These are phyloP conservation scores for Sugiyamaella japonica DNA, from an alignment of 1,139 yeast species.

Conservation along the genomic window DNA sequence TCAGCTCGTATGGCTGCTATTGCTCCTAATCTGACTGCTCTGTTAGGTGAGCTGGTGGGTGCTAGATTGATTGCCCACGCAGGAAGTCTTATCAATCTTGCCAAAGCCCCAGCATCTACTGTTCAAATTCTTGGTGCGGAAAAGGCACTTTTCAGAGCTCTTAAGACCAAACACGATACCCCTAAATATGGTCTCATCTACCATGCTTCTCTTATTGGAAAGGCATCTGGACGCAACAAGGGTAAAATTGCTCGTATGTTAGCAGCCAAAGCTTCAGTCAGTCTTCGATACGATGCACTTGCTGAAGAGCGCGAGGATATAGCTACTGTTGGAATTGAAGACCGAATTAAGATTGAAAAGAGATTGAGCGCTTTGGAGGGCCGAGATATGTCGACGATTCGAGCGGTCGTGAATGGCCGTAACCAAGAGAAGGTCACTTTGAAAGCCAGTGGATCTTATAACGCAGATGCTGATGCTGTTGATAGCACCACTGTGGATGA, in stretches of 20 bases:
- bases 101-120: slow-evolving; percentile 98
- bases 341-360: slow-evolving; percentile 90
- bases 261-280: slow-evolving; percentile 98
- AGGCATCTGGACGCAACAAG: slow-evolving; percentile 95
- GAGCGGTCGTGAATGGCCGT: slow-evolving; percentile 40
- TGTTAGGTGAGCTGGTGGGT: slow-evolving; percentile 97
- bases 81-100: slow-evolving; percentile 89
- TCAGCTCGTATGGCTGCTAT: slow-evolving; percentile 95
- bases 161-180: slow-evolving; percentile 97
- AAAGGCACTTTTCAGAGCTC: slow-evolving; percentile 97
- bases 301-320: slow-evolving; percentile 91
- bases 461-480: slow-evolving; percentile 59
- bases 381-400: slow-evolving; percentile 49
- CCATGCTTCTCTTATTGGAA: slow-evolving; percentile 97
- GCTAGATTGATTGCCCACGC: slow-evolving; percentile 98
- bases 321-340: slow-evolving; percentile 90
- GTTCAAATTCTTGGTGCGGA: slow-evolving; percentile 99
- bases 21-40: slow-evolving; percentile 94
- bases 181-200: slow-evolving; percentile 97
- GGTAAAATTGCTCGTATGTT: slow-evolving; percentile 98
- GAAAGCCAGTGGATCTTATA: slow-evolving; percentile 82
- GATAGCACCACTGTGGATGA: slow-evolving; percentile 24
- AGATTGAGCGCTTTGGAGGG: slow-evolving; percentile 96
- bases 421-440: slow-evolving; percentile 71
- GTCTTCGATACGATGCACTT: slow-evolving; percentile 92